Evolutionary conservation across 148 eudicot genomes (phyloP), one percentile per base, ranked within the genome.

Genomic region (Camellia lanceoleosa): DNA sequence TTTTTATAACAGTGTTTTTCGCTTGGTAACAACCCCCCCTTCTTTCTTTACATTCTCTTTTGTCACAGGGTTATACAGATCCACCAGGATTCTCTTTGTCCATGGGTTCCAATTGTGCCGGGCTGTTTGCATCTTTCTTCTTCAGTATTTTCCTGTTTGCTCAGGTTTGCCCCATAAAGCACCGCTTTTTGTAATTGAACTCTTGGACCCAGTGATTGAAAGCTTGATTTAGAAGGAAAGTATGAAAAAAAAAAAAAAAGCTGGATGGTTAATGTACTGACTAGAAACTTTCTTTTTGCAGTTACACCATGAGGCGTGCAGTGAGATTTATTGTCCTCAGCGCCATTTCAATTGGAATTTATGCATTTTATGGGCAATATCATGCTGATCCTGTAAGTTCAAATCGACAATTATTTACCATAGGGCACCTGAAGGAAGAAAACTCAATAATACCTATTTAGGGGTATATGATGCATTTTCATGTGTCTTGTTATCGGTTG

Each of bases 281-380:
- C 41, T 75, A 63, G 44, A 42, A 20, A n/a, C 20, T 73, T 73
- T 59, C 78, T 82, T 68, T 90, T 81, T 87, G 90, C 99, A 95
- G 99, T 87, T 95, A 71, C 97, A 95, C 83, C 83, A 86, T 71
- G 97, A 93, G 89, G 97, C 91, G 72, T 95, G 97, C n/a, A 94
- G 89, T 87, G 83, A 93, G 99, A 87, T 95, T 95, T 84, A 87
- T 91, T 20, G 85, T 89, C 84, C 80, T 95, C 80, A 86, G 92
- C 89, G 68, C 87, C 78, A 77, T 95, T 66, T 69, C 92, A 11
- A 55, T 92, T n/a, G 87, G 88, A 61, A 84, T 95, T 42, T 95
- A 95, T 84, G 97, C 97, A 44, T 79, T 90, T 77, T 95, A 95
- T 60, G 97, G 99, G 84, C 97, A 93, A 69, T 89, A 84, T 84